Conservation (phyloP, 2,329 filamentous ascomycete species). For the Colletotrichum abscissum region DNA sequence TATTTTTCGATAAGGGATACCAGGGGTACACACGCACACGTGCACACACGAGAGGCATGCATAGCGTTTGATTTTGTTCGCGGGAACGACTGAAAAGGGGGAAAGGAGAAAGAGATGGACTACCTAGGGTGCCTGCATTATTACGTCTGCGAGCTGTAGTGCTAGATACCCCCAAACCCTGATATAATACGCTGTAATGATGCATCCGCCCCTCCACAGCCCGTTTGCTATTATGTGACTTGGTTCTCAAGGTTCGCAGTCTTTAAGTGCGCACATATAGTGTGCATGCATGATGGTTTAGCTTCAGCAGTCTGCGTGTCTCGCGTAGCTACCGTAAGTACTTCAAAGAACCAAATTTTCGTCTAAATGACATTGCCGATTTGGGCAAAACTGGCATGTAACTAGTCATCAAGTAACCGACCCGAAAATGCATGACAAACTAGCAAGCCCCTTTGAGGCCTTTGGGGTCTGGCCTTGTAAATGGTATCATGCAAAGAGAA, state of each 20-base stretch:
- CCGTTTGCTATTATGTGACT: background rate
- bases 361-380: background rate
- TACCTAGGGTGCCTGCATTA: slow-evolving; percentile 14
- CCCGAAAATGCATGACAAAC: background rate
- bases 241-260: background rate
- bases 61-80: slow-evolving; percentile 28
- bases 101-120: background rate
- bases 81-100: background rate
- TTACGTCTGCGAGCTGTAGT: slow-evolving; percentile 19
- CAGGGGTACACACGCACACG: background rate
- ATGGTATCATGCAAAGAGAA: slow-evolving; percentile 22
- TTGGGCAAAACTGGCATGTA: background rate
- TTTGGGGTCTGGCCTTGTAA: background rate
- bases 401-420: background rate
- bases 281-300: background rate
- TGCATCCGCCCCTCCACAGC: background rate
- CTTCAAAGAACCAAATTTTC: background rate
- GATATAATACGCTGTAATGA: slow-evolving; percentile 17
- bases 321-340: too few species aligned
- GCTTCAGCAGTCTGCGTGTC: background rate
- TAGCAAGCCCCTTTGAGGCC: background rate
- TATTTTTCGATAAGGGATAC: background rate
- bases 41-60: slow-evolving; percentile 21
- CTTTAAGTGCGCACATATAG: background rate
- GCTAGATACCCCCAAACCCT: slow-evolving; percentile 27